Percentiles rank a stretch among this genome's conserved stretches.
Evolutionary conservation across 331 rosid species (phyloP).

Genomic region (Spiraea crenata): DNA sequence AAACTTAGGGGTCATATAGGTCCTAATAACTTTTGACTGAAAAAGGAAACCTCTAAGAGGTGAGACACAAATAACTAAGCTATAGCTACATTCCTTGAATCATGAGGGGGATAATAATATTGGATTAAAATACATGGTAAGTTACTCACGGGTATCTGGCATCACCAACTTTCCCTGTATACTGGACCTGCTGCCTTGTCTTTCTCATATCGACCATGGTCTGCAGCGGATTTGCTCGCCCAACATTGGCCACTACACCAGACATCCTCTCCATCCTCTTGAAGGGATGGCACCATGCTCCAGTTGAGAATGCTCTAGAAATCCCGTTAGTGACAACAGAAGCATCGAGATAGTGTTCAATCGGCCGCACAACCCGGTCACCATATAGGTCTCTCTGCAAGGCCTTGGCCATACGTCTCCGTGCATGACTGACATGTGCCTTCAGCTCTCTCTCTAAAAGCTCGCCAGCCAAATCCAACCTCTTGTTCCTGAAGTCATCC

Average conservation of each 20-base stretch:
- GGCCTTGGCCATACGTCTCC: slow-evolving; percentile 77
- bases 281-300: slow-evolving; percentile 94
- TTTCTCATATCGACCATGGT: slow-evolving; percentile 88
- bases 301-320: slow-evolving; percentile 93
- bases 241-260: slow-evolving; percentile 88
- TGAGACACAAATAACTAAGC: background rate
- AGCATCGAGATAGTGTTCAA: slow-evolving; percentile 88
- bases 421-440: slow-evolving; percentile 78
- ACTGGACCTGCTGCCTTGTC: slow-evolving; percentile 87
- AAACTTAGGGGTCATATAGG: background rate
- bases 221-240: slow-evolving; percentile 88
- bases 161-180: slow-evolving; percentile 96
- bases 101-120: slow-evolving; percentile 9
- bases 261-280: slow-evolving; percentile 87
- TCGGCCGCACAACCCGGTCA: slow-evolving; percentile 58
- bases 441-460: slow-evolving; percentile 83
- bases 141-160: slow-evolving; percentile 96
- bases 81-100: background rate
- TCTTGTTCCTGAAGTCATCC: slow-evolving; percentile 88
- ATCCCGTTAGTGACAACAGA: slow-evolving; percentile 93
- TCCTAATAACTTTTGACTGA: background rate
- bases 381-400: slow-evolving; percentile 93
- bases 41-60: background rate
- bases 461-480: slow-evolving; percentile 85
- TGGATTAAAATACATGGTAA: slow-evolving; percentile 24